Conservation (phyloP, 2,329 filamentous ascomycete species). For the Verticillium dahliae region DNA sequence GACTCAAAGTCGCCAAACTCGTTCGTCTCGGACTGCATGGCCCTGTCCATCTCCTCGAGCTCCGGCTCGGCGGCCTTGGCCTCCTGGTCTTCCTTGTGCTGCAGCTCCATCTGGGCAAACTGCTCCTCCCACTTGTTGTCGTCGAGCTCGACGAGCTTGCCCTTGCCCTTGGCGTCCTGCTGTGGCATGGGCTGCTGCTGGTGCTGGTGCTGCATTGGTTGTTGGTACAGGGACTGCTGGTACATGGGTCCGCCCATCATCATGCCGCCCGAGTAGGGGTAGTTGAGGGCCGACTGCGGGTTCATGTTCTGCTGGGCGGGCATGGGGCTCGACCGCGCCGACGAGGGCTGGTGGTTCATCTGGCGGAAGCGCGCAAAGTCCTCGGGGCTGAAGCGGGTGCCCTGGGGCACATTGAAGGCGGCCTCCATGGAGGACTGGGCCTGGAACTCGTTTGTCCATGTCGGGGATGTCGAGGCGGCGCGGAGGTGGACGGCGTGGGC, state of each 20-base stretch:
- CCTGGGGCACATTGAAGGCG: slow-evolving; percentile 53
- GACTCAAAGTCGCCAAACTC: slow-evolving; percentile 85
- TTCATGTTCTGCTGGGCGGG: slow-evolving; percentile 43
- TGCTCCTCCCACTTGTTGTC: slow-evolving; percentile 95
- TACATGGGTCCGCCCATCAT: slow-evolving; percentile 45
- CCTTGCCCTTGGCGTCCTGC: slow-evolving; percentile 67
- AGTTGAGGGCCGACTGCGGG: slow-evolving; percentile 6
- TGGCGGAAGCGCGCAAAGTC: slow-evolving; percentile 88
- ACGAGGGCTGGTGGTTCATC: slow-evolving; percentile 45
- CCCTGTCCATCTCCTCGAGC: slow-evolving; percentile 75
- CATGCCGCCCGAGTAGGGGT: slow-evolving; percentile 17
- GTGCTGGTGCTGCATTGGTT: slow-evolving; percentile 47
- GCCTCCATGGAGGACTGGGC: slow-evolving; percentile 65
- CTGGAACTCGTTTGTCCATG: slow-evolving; percentile 47
- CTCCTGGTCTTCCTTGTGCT: slow-evolving; percentile 48
- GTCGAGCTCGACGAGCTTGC: slow-evolving; percentile 88
- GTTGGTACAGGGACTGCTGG: slow-evolving; percentile 46
- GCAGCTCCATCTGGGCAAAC: slow-evolving; percentile 79
- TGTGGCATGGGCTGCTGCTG: slow-evolving; percentile 37
- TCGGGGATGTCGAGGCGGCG: slow-evolving; percentile 46
- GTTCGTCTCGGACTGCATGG: slow-evolving; percentile 62
- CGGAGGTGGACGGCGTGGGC: slow-evolving; percentile 46
- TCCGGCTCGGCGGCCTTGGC: slow-evolving; percentile 66
- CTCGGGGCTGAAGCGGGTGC: slow-evolving; percentile 64
- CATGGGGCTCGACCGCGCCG: slow-evolving; percentile 52